phyloP scores from a whole-genome alignment of 768 basidiomycete species.

The Hirschioporus abietinus region DNA sequence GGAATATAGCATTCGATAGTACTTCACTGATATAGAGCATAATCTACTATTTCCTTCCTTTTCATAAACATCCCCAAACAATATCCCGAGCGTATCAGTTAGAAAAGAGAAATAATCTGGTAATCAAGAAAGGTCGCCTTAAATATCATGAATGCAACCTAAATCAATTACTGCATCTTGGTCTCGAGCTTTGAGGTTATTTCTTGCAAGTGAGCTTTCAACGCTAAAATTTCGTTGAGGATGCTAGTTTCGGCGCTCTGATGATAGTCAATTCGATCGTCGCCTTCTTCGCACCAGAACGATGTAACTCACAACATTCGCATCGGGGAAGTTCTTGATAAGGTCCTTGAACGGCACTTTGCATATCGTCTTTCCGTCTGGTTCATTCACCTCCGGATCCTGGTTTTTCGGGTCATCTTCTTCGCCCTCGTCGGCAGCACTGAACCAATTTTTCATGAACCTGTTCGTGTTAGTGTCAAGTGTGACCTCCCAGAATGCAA shows the following conservation, averaged over 20 bases:
- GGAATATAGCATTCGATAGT: not conserved
- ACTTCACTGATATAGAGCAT: no score
- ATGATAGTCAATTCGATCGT: conserved; percentile 30
- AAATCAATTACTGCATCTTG: not conserved
- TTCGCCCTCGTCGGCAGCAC: conserved; percentile 47
- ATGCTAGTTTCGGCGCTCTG: conserved; percentile 61
- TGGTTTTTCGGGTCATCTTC: conserved; percentile 46
- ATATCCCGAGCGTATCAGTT: no score
- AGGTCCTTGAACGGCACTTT: conserved; percentile 66
- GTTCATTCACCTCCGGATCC: conserved; percentile 57
- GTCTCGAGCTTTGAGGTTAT: conserved; percentile 31
- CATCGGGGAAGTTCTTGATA: conserved; percentile 69
- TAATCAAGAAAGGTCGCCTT: no score
- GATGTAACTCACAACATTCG: conserved; percentile 50
- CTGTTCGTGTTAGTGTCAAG: conserved; percentile 40
- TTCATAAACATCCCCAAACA: no score
- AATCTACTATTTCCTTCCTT: no score
- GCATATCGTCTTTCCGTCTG: conserved; percentile 61
- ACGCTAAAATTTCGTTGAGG: conserved; percentile 52
- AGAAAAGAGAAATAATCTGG: no score
- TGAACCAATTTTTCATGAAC: conserved; percentile 70
- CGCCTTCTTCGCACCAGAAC: conserved; percentile 5
- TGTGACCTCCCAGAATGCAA: conserved; percentile 73
- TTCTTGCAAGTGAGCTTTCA: conserved; percentile 40
- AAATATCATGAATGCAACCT: no score